Evolutionary conservation across 2,329 filamentous ascomycete genomes (phyloP).

Genomic region (Aspergillus sclerotialis): DNA sequence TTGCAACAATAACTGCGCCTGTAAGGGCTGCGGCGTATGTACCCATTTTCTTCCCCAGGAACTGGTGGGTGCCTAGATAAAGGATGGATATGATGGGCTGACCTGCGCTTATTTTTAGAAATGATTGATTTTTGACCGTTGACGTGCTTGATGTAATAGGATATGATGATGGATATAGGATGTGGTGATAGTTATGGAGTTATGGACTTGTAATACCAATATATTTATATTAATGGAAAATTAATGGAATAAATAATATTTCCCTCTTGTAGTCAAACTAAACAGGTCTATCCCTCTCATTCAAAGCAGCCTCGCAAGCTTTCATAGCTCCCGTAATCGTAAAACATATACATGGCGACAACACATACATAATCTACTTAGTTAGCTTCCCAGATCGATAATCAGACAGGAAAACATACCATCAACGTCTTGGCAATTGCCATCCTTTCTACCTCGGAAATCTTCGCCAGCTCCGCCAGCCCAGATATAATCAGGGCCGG

Average conservation of each 20-base stretch:
- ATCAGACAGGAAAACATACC: conserved; percentile 27
- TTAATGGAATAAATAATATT: too few relatives aligned
- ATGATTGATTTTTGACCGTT: conserved; percentile 5
- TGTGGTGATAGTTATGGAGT: too few relatives aligned
- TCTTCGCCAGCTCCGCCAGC: conserved; percentile 42
- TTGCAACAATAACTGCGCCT: conserved; percentile 27
- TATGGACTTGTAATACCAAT: too few relatives aligned
- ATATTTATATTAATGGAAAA: too few relatives aligned
- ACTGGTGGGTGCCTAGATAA: conserved; percentile 6
- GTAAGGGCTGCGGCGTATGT: conserved; percentile 35
- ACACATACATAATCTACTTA: conserved; percentile 22
- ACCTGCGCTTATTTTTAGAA: conserved; percentile 14
- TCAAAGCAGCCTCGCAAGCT: conserved; percentile 19
- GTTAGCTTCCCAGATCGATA: conserved; percentile 4
- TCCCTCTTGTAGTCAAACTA: background rate
- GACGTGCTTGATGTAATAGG: conserved; percentile 4
- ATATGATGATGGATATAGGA: conserved; percentile 8
- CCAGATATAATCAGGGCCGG: conserved; percentile 49
- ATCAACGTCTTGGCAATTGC: conserved; percentile 48
- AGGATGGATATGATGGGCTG: conserved; percentile 8
- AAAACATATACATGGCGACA: conserved; percentile 24
- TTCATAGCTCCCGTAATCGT: conserved; percentile 25
- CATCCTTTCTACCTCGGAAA: conserved; percentile 44
- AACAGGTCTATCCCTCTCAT: conserved; percentile 2
- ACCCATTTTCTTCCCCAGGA: conserved; percentile 2